phyloP scores from a whole-genome alignment of 805 yeast genomes.

The Candida odintsovae region DNA sequence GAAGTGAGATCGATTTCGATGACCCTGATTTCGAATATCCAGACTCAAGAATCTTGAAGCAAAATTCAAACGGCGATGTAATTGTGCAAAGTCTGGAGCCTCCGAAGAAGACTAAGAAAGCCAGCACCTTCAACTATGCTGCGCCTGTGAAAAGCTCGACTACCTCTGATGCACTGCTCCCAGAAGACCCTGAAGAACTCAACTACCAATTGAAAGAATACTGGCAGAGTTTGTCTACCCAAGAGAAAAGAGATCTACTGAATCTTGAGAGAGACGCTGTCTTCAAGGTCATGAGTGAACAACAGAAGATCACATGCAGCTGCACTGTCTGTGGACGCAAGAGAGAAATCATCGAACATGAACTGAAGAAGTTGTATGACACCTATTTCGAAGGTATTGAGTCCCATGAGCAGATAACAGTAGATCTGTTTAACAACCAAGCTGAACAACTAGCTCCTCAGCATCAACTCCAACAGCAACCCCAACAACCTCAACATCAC shows the following conservation, averaged over 20 bases:
- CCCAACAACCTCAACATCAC: constrained; percentile 5
- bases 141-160: constrained; percentile 1
- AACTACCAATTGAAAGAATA: constrained; percentile 28
- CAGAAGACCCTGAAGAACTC: constrained; percentile 15
- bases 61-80: constrained; percentile 71
- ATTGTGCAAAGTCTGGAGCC: constrained; percentile 46
- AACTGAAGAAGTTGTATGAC: constrained; percentile 67
- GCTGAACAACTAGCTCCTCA: neutral
- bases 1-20: constrained; percentile 28
- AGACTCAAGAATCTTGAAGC: constrained; percentile 61
- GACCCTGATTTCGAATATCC: constrained; percentile 64
- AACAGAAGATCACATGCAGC: constrained; percentile 53
- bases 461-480: constrained; percentile 3
- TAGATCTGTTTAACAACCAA: constrained; percentile 12
- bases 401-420: constrained; percentile 6
- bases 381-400: constrained; percentile 45
- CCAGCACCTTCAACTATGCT: constrained; percentile 23
- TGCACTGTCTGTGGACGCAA: constrained; percentile 79
- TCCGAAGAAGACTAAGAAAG: constrained; percentile 21
- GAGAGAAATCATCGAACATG: constrained; percentile 65
- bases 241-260: constrained; percentile 55
- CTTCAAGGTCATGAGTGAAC: constrained; percentile 54
- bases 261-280: constrained; percentile 66
- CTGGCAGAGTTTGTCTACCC: constrained; percentile 64
- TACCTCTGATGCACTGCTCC: constrained; percentile 1